Conservation (phyloP, 768 basidiomycete genomes). For the Lepiota brunneoincarnata region DNA sequence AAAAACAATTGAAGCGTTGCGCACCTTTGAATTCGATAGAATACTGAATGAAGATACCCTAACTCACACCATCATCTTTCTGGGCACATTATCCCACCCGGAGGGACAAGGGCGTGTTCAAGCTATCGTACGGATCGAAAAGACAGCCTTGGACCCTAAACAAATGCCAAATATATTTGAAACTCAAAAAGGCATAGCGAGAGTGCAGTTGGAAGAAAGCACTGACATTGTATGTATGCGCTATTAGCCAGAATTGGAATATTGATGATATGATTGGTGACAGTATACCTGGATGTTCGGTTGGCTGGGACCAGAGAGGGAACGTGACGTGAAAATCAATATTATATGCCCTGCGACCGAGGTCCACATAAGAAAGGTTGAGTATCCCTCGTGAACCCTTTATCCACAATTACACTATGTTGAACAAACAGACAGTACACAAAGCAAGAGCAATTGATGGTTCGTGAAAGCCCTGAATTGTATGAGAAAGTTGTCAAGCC, state of each 20-base stretch:
- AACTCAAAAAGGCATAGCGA: slow-evolving; percentile 34
- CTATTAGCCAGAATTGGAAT: background rate
- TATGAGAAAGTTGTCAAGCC: slow-evolving; percentile 72
- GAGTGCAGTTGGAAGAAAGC: slow-evolving; percentile 46
- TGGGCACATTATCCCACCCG: slow-evolving; percentile 58
- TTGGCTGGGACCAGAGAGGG: slow-evolving; percentile 50
- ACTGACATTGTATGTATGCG: slow-evolving; percentile 63
- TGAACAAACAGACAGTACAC: slow-evolving; percentile 54
- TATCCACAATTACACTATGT: background rate
- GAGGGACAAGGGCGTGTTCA: slow-evolving; percentile 24
- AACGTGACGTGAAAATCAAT: slow-evolving; percentile 75
- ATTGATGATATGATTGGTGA: slow-evolving; percentile 3
- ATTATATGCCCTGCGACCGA: slow-evolving; percentile 89
- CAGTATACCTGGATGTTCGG: slow-evolving; percentile 84
- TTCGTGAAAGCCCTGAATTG: slow-evolving; percentile 80
- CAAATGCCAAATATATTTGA: slow-evolving; percentile 36
- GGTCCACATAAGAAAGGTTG: slow-evolving; percentile 81
- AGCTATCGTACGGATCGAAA: slow-evolving; percentile 78
- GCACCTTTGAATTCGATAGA: slow-evolving; percentile 51
- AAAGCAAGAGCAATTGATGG: slow-evolving; percentile 64
- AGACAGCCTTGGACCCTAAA: slow-evolving; percentile 58
- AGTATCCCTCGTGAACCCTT: background rate
- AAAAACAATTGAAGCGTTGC: slow-evolving; percentile 33
- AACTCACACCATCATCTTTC: slow-evolving; percentile 58
- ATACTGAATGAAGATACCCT: slow-evolving; percentile 62